phyloP scores from a whole-genome alignment of 2,329 filamentous ascomycete species.

The Periglandula ipomoeae region DNA sequence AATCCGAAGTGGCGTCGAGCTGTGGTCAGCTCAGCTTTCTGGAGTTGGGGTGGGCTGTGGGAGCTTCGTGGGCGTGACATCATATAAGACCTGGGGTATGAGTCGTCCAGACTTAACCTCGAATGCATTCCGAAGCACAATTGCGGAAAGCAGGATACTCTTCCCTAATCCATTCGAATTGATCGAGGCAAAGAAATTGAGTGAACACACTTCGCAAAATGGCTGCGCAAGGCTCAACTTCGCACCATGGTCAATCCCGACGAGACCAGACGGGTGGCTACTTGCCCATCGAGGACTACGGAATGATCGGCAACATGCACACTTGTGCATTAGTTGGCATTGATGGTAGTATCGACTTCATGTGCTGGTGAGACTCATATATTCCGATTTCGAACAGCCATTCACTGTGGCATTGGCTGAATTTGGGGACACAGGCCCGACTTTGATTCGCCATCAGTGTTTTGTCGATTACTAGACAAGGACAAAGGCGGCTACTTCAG shows the following conservation, averaged over 20 bases:
- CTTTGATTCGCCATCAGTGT: constrained; percentile 69
- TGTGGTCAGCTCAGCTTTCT: too few species aligned
- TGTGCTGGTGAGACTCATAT: constrained; percentile 56
- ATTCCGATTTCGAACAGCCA: neutral
- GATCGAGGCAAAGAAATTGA: too few species aligned
- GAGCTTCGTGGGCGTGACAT: too few species aligned
- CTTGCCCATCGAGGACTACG: constrained; percentile 65
- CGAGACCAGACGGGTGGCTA: constrained; percentile 36
- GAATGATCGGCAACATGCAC: constrained; percentile 72
- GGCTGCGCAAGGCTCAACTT: constrained; percentile 23
- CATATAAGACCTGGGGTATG: too few species aligned
- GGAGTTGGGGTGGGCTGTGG: too few species aligned
- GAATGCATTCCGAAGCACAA: too few species aligned
- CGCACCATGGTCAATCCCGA: constrained; percentile 22
- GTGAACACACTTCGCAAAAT: constrained; percentile 14
- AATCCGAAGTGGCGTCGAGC: too few species aligned
- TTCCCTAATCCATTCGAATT: neutral
- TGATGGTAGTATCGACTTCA: constrained; percentile 65
- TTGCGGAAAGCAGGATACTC: neutral
- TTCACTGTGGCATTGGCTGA: neutral
- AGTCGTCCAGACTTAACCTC: too few species aligned
- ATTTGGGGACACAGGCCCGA: constrained; percentile 46
- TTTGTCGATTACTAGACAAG: constrained; percentile 66
- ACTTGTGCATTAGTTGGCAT: constrained; percentile 69
- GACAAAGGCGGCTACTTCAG: constrained; percentile 66